Conservation (phyloP, 1,139 yeast species). For the Lodderomyces beijingensis region DNA sequence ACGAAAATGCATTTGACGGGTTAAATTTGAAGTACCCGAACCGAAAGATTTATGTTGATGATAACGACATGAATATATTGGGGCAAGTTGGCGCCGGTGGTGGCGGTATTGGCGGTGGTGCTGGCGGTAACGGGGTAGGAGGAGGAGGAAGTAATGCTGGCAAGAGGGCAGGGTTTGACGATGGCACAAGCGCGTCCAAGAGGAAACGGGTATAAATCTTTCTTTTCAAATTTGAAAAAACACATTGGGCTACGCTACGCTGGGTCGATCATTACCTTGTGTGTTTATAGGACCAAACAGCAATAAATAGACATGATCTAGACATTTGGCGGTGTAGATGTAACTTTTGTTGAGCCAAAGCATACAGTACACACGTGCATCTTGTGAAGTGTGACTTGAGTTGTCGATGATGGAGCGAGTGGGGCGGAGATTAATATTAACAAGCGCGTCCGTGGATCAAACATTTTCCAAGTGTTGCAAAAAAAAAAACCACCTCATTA, state of each 20-base stretch:
- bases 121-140: neutral
- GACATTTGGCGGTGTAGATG: too few species aligned
- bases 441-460: too few species aligned
- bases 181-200: constrained; percentile 1
- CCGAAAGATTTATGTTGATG: constrained; percentile 74
- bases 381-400: too few species aligned
- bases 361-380: too few species aligned
- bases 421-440: neutral
- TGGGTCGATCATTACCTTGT: too few species aligned
- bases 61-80: constrained; percentile 52
- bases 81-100: constrained; percentile 3
- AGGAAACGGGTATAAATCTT: constrained; percentile 1
- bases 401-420: too few species aligned
- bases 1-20: constrained; percentile 68
- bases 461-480: too few species aligned
- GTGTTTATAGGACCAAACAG: too few species aligned
- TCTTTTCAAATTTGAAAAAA: too few species aligned
- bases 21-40: constrained; percentile 62
- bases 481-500: constrained; percentile 3
- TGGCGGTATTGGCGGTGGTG: constrained; percentile 1
- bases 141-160: constrained; percentile 1
- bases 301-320: too few species aligned
- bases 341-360: too few species aligned
- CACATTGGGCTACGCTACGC: too few species aligned
- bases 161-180: constrained; percentile 3